Conservation (phyloP, 345 rosid genomes). For the Eucalyptus caleyi region DNA sequence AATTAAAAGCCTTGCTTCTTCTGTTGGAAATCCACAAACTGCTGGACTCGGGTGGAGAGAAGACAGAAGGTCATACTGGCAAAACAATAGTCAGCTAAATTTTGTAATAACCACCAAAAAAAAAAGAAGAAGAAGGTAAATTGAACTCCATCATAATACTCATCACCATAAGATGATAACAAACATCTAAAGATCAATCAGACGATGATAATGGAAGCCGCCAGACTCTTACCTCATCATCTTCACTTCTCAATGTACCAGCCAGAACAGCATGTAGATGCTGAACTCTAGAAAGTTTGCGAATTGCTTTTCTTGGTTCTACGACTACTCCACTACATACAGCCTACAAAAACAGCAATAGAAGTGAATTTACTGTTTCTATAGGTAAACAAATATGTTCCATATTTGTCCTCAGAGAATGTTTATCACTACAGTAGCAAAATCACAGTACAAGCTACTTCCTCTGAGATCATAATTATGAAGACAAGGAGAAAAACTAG, state of each 20-base stretch:
- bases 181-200: background rate
- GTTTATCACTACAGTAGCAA: background rate
- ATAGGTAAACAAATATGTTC: background rate
- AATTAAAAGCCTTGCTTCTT: slow-evolving; percentile 69
- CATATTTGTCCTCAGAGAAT: background rate
- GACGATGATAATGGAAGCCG: background rate
- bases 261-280: slow-evolving; percentile 65
- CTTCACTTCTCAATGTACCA: slow-evolving; percentile 66
- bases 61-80: slow-evolving; percentile 62
- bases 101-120: background rate
- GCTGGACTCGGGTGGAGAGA: slow-evolving; percentile 87
- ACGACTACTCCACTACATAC: slow-evolving; percentile 49
- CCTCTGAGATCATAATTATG: background rate
- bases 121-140: background rate
- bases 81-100: background rate
- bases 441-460: background rate
- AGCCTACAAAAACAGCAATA: slow-evolving; percentile 29
- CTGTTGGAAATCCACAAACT: slow-evolving; percentile 81
- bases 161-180: background rate
- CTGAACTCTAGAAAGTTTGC: slow-evolving; percentile 76
- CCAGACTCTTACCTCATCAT: slow-evolving; percentile 48
- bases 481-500: background rate
- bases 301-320: slow-evolving; percentile 54
- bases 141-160: background rate
- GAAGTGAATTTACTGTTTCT: background rate